Evolutionary conservation across 2,329 filamentous ascomycete genomes (phyloP).

Genomic region (Talaromyces albobiverticillius): DNA sequence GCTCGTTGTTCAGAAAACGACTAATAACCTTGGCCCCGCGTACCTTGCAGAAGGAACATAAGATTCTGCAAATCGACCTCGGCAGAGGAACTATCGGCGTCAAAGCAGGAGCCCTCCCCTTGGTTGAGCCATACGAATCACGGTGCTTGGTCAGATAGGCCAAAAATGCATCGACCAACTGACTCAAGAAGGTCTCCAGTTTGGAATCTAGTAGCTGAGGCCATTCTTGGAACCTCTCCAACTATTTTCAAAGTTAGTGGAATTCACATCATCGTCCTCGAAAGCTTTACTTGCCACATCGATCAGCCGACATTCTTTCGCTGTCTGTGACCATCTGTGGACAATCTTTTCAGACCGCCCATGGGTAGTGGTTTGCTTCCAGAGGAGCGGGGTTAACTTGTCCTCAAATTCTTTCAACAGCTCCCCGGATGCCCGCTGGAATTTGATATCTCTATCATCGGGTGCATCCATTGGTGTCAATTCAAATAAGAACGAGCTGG

Average conservation of each 20-base stretch:
- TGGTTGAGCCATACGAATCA: constrained; percentile 37
- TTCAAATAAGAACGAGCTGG: too few relatives aligned
- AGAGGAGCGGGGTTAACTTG: constrained; percentile 43
- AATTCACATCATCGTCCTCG: constrained; percentile 13
- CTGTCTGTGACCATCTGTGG: constrained; percentile 37
- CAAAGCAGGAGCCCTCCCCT: constrained; percentile 32
- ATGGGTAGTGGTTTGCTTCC: constrained; percentile 29
- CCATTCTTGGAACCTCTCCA: constrained; percentile 92
- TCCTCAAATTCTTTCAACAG: constrained; percentile 40
- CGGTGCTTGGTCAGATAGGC: constrained; percentile 54
- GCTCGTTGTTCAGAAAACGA: constrained; percentile 86
- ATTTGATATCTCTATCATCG: constrained; percentile 44
- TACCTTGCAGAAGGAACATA: constrained; percentile 93
- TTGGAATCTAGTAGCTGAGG: constrained; percentile 88
- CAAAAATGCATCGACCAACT: constrained; percentile 73
- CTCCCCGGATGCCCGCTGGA: constrained; percentile 46
- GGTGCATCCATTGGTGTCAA: constrained; percentile 41
- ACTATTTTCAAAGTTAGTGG: constrained; percentile 27
- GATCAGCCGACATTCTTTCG: constrained; percentile 38
- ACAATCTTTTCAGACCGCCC: constrained; percentile 25
- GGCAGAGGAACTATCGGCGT: constrained; percentile 52
- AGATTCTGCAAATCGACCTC: constrained; percentile 69
- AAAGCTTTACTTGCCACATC: constrained; percentile 31
- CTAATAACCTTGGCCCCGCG: constrained; percentile 90
- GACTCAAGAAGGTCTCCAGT: constrained; percentile 70